phyloP scores from a whole-genome alignment of 2,329 filamentous ascomycete genomes.

The Fonsecaea pugnacius region DNA sequence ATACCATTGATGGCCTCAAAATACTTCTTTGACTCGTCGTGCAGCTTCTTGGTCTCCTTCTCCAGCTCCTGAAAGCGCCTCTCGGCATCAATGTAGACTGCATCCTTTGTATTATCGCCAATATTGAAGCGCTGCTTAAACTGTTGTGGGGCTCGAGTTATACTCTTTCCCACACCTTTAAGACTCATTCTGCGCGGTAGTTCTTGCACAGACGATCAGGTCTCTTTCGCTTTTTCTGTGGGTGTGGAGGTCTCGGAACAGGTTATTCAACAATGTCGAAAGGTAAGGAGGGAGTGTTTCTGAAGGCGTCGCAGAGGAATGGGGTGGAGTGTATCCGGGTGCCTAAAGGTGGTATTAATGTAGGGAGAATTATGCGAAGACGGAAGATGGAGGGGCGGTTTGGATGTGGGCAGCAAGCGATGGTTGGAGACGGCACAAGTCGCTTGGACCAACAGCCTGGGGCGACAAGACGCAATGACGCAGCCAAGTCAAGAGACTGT shows the following conservation, averaged over 20 bases:
- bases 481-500: conserved; percentile 9
- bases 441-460: conserved; percentile 4
- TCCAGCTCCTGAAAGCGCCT: conserved; percentile 92
- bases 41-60: conserved; percentile 91
- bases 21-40: conserved; percentile 97
- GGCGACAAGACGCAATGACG: conserved; percentile 19
- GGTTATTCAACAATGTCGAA: background rate
- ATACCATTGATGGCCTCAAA: conserved; percentile 91
- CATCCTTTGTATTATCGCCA: conserved; percentile 92
- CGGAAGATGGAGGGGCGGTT: conserved; percentile 11
- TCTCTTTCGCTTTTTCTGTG: background rate
- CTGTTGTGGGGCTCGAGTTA: conserved; percentile 86
- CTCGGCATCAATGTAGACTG: conserved; percentile 92
- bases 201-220: background rate
- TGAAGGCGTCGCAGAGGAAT: background rate
- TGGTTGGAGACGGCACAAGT: conserved; percentile 13
- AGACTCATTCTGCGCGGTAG: conserved; percentile 75
- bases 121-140: conserved; percentile 93
- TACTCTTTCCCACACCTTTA: conserved; percentile 91
- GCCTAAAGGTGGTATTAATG: background rate
- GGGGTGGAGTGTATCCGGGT: background rate
- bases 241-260: background rate
- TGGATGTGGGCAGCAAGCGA: background rate
- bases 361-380: background rate
- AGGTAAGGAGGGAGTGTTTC: background rate